Evolutionary conservation across 495 filamentous ascomycete genomes (phyloP).

Genomic region (Mycothermus thermophilus): DNA sequence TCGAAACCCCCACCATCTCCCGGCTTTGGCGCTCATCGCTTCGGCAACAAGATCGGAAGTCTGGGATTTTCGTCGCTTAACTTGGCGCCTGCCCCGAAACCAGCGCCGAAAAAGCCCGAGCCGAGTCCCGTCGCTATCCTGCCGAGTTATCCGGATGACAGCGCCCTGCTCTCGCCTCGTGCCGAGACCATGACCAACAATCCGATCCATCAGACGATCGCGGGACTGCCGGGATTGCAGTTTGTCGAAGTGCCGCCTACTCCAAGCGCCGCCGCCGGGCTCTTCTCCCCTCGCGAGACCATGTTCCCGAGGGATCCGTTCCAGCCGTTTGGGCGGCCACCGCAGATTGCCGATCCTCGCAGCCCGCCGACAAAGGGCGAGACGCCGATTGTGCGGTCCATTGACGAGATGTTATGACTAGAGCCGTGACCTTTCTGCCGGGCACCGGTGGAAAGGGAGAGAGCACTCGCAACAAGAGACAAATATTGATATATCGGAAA

Average conservation of each 20-base stretch:
- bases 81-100: constrained; percentile 7
- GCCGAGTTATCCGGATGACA: constrained; percentile 22
- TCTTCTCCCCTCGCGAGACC: constrained; percentile 38
- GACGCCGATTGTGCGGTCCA: constrained; percentile 52
- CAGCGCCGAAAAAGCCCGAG: constrained; percentile 8
- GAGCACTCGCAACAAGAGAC: too few species aligned
- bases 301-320: constrained; percentile 38
- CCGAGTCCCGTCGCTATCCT: constrained; percentile 18
- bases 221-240: constrained; percentile 27
- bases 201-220: constrained; percentile 29
- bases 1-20: constrained; percentile 26
- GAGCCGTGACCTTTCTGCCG: too few species aligned
- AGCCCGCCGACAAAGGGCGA: constrained; percentile 51
- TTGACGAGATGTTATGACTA: constrained; percentile 40
- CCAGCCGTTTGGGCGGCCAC: constrained; percentile 30
- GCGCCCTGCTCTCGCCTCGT: constrained; percentile 37
- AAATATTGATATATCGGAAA: too few species aligned
- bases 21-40: constrained; percentile 26
- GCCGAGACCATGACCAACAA: constrained; percentile 41
- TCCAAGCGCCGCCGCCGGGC: constrained; percentile 24
- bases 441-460: too few species aligned
- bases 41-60: constrained; percentile 10
- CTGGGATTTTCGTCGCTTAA: constrained; percentile 25
- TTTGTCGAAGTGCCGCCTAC: constrained; percentile 36
- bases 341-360: constrained; percentile 41